Evolutionary conservation across 495 filamentous ascomycete genomes (phyloP), one percentile per base, ranked within the genome.

Genomic region (Xylaria scruposa): DNA sequence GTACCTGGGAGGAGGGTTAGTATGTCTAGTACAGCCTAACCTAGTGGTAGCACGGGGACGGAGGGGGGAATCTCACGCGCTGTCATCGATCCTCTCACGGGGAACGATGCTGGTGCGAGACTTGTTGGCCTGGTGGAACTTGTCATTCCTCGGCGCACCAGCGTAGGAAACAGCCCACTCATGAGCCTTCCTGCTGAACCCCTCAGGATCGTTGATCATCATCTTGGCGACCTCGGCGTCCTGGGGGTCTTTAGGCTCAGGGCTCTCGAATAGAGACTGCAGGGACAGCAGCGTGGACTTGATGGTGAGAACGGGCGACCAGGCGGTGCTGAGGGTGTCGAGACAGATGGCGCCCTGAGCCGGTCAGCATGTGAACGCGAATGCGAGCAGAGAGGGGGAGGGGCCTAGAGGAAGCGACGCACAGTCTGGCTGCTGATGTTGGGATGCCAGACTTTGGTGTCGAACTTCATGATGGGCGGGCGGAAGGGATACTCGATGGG

Each of bases 361-460:
- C 15, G 8, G n/a, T 56, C 36, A 33, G 51, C 47, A 0, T 40
- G 53, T 68, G 29, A 65, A 51, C 9, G 29, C 17, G 46, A 65
- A 13, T 0, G 72, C n/a, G 66, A 26, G 31, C 9, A 40, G 24
- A 17, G 46, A 1, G 7, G 29, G 4, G 10, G 36, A 31, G 3
- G 29, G 33, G 36, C 3, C 1, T 2, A 0, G 19, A 47, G 26
- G 46, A 49, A 40, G 29, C 15, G 29, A 87, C 91, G 78, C 82
- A 97, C 95, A 62, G 96, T 99, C 80, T 97, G 93, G 77, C 91
- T 95, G 87, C 91, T 94, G 82, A 99, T 89, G 81, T 99, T 99
- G 44, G 96, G 96, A 82, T 99, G 96, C 97, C 97, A 99, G 70
- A 99, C 91, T 81, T 92, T 97, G 75, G 97, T 99, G 74, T 92